phyloP scores from a whole-genome alignment of 352 stramenopile genomes.

The Plasmopara viticola region DNA sequence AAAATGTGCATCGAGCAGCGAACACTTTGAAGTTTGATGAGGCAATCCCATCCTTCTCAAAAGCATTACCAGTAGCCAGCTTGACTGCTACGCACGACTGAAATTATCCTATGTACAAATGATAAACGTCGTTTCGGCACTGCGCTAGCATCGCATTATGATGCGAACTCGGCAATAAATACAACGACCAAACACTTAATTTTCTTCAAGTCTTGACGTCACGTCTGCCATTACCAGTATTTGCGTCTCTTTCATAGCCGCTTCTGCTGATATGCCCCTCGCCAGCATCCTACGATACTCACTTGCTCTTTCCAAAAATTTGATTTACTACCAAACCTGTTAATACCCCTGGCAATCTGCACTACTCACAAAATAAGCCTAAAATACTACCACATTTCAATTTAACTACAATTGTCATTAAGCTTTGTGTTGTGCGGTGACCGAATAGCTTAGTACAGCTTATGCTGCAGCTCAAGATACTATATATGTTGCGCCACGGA shows the following conservation, averaged over 20 bases:
- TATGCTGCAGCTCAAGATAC: constrained; percentile 44
- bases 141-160: constrained; percentile 34
- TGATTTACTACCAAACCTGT: constrained; percentile 34
- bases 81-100: constrained; percentile 32
- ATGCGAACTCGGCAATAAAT: constrained; percentile 15
- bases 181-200: not conserved
- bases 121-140: constrained; percentile 54
- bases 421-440: no score
- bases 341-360: constrained; percentile 46
- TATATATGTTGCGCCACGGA: constrained; percentile 41
- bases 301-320: constrained; percentile 35
- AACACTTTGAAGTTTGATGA: constrained; percentile 41
- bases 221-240: constrained; percentile 16
- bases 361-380: constrained; percentile 22
- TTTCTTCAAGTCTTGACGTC: not conserved
- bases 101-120: constrained; percentile 60
- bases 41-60: not conserved
- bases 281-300: constrained; percentile 21
- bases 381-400: not conserved
- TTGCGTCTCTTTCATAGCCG: no score
- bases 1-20: constrained; percentile 21
- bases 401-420: no score
- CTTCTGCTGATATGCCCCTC: constrained; percentile 13
- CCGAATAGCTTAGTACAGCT: constrained; percentile 32
- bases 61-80: constrained; percentile 11